Evolutionary conservation across 2,329 filamentous ascomycete genomes (phyloP).

Genomic region (Escovopsis sp.): DNA sequence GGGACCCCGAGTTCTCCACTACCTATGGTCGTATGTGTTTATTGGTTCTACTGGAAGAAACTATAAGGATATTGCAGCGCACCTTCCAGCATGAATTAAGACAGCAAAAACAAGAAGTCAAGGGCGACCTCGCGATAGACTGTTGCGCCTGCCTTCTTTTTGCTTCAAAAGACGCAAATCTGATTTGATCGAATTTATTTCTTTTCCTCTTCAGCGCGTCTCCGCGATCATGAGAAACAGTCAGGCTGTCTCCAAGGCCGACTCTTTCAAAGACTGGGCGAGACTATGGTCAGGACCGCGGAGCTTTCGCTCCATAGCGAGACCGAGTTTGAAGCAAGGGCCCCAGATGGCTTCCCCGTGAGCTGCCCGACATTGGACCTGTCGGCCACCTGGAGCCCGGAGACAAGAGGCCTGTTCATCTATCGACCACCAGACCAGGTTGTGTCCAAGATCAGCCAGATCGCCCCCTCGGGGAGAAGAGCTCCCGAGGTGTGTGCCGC

Average conservation of each 20-base stretch:
- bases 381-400: constrained; percentile 53
- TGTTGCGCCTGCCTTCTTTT: too few species aligned
- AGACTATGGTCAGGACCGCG: constrained; percentile 13
- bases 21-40: not conserved
- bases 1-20: not conserved
- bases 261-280: too few species aligned
- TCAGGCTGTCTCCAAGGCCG: too few species aligned
- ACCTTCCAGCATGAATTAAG: too few species aligned
- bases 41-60: not conserved
- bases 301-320: constrained; percentile 37
- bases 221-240: not conserved
- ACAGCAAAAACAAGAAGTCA: too few species aligned
- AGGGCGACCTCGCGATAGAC: too few species aligned
- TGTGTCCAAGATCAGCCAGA: constrained; percentile 37
- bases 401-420: constrained; percentile 55
- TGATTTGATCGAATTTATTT: too few species aligned
- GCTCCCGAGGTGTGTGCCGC: constrained; percentile 32
- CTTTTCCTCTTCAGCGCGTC: not conserved
- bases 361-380: constrained; percentile 82
- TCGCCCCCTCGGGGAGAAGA: constrained; percentile 24
- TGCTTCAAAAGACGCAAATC: too few species aligned
- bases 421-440: constrained; percentile 65
- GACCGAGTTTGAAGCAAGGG: constrained; percentile 39
- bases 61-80: too few species aligned
- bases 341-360: constrained; percentile 43